Percentiles rank a stretch among this genome's conserved stretches.
These are phyloP conservation scores for Aspergillus sp. DNA, from an alignment of 2,329 filamentous ascomycete genomes.

Conservation along the genomic window DNA sequence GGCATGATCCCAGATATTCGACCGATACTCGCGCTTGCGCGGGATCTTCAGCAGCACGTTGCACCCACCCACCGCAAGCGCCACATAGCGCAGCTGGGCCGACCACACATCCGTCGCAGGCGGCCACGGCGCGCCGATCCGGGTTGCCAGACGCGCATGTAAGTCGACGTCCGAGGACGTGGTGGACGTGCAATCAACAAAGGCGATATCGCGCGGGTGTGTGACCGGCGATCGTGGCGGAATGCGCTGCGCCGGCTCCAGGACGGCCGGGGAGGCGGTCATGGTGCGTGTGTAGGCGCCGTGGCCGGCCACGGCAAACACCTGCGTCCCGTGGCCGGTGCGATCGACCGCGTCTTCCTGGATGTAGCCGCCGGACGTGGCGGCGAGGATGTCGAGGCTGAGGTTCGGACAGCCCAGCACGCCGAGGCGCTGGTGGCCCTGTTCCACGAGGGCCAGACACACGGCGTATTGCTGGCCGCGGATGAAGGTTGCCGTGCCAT, in stretches of 20 bases:
- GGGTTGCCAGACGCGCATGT: conserved; percentile 37
- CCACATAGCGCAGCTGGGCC: conserved; percentile 54
- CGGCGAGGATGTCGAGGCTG: conserved; percentile 25
- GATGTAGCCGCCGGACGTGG: conserved; percentile 10
- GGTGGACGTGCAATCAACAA: conserved; percentile 44
- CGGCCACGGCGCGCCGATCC: conserved; percentile 46
- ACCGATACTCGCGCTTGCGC: conserved; percentile 41
- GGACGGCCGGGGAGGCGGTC: conserved; percentile 20
- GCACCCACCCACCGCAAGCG: conserved; percentile 49
- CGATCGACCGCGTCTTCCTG: conserved; percentile 42
- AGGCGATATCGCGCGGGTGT: conserved; percentile 36
- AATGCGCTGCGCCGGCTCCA: conserved; percentile 33
- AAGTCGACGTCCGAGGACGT: conserved; percentile 38
- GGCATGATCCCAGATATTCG: conserved; percentile 56
- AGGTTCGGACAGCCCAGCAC: conserved; percentile 63
- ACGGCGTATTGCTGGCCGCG: conserved; percentile 62
- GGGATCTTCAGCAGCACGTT: conserved; percentile 51
- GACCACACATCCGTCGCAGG: conserved; percentile 50
- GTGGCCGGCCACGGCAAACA: conserved; percentile 49
- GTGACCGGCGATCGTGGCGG: conserved; percentile 23
- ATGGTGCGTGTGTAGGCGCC: conserved; percentile 42
- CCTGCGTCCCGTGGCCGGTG: conserved; percentile 48
- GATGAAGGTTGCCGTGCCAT: conserved; percentile 63
- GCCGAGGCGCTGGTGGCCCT: conserved; percentile 57
- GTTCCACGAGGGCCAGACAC: conserved; percentile 56